Conservation (phyloP, 1,139 yeast genomes). For the Tardiomyces depauwii region DNA sequence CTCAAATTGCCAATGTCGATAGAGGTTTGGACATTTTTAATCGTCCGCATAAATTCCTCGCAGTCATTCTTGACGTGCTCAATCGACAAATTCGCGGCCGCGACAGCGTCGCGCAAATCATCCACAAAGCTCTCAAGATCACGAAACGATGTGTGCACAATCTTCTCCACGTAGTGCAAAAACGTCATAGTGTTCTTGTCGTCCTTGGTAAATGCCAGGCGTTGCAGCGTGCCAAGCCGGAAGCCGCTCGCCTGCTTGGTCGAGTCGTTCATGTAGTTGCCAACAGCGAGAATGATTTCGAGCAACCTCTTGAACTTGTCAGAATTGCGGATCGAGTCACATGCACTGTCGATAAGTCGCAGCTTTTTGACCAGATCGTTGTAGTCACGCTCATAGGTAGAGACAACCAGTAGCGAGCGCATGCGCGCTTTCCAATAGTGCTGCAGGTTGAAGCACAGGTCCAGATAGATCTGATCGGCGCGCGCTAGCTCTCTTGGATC, state of each 20-base stretch:
- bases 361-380: constrained; percentile 52
- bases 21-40: constrained; percentile 45
- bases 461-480: constrained; percentile 70
- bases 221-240: constrained; percentile 66
- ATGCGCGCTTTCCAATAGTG: constrained; percentile 83
- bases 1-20: constrained; percentile 65
- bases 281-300: constrained; percentile 71
- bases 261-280: constrained; percentile 86
- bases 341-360: constrained; percentile 55
- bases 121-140: constrained; percentile 66
- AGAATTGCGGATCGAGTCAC: constrained; percentile 49
- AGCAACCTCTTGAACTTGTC: constrained; percentile 55
- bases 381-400: constrained; percentile 66
- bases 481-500: constrained; percentile 59
- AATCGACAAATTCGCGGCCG: constrained; percentile 55
- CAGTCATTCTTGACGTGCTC: constrained; percentile 73
- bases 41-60: constrained; percentile 42
- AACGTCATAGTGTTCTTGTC: constrained; percentile 69
- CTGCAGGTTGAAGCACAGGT: constrained; percentile 64
- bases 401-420: constrained; percentile 56
- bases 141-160: constrained; percentile 67
- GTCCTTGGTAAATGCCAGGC: constrained; percentile 81
- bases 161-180: constrained; percentile 76
- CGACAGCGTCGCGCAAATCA: constrained; percentile 54
- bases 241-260: constrained; percentile 79